phyloP scores from a whole-genome alignment of 805 yeast species.

The Kodamaea kakaduensis region DNA sequence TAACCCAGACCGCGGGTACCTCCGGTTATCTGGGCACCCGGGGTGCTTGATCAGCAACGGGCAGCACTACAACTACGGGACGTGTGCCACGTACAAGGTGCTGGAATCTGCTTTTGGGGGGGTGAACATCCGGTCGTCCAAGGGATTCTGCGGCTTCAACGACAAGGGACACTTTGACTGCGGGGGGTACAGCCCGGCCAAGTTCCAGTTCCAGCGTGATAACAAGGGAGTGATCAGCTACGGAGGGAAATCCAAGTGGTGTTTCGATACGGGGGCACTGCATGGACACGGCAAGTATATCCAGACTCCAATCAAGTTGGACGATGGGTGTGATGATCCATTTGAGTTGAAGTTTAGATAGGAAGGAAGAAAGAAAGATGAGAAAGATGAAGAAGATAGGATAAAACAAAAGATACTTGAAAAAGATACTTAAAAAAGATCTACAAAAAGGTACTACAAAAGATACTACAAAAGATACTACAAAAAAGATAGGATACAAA shows the following conservation, averaged over 20 bases:
- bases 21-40: constrained; percentile 46
- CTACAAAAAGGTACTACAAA: too few relatives aligned
- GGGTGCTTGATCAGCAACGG: constrained; percentile 89
- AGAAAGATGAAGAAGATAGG: not conserved
- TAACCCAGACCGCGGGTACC: constrained; percentile 24
- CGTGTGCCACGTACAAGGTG: constrained; percentile 76
- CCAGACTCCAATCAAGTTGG: constrained; percentile 21
- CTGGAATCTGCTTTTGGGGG: constrained; percentile 65
- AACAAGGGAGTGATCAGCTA: constrained; percentile 46
- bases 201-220: constrained; percentile 58
- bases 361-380: not conserved
- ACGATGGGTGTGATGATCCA: constrained; percentile 17
- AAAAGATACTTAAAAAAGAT: not conserved
- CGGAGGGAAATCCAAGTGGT: constrained; percentile 63
- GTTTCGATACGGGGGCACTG: constrained; percentile 25
- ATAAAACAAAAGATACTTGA: not conserved
- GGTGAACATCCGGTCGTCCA: constrained; percentile 60
- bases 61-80: constrained; percentile 74
- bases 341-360: constrained; percentile 12
- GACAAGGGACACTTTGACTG: constrained; percentile 13
- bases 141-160: constrained; percentile 62
- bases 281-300: constrained; percentile 22
- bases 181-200: constrained; percentile 15
- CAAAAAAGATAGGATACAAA: too few relatives aligned
- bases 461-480: not conserved